Percentiles rank a stretch among this genome's conserved stretches.
These are phyloP conservation scores for Yamadazyma sp. DNA, from an alignment of 805 yeast genomes.

Conservation along the genomic window DNA sequence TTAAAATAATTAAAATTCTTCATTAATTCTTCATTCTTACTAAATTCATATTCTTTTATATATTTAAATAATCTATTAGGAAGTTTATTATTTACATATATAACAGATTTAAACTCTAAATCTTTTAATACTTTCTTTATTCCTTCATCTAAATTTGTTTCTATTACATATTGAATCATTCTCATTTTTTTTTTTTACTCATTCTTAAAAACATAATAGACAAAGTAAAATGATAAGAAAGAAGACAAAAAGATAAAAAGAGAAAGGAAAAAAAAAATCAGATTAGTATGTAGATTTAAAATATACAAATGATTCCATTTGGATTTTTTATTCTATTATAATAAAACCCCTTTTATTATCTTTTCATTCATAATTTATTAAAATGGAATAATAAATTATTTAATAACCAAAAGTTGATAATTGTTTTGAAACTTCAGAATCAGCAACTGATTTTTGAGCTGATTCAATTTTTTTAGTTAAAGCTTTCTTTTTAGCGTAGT, in stretches of 20 bases:
- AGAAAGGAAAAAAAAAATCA: not conserved
- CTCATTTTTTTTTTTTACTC: too few species aligned
- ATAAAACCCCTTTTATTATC: constrained; percentile 1
- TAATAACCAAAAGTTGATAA: constrained; percentile 98
- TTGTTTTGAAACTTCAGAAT: constrained; percentile 86
- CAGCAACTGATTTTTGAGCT: constrained; percentile 85
- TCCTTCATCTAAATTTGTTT: constrained; percentile 2
- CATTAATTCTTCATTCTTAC: constrained; percentile 7
- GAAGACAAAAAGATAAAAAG: not conserved
- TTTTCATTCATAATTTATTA: not conserved
- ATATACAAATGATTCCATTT: constrained; percentile 3
- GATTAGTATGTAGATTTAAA: constrained; percentile 2
- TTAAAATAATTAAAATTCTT: constrained; percentile 13
- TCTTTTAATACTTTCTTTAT: constrained; percentile 6
- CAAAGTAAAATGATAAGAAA: not conserved
- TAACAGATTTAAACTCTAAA: constrained; percentile 2
- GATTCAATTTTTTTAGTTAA: constrained; percentile 86
- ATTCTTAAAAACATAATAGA: not conserved
- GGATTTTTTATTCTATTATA: constrained; percentile 1
- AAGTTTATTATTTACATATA: constrained; percentile 13
- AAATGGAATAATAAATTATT: constrained; percentile 17
- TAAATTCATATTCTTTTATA: constrained; percentile 6
- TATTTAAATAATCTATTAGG: constrained; percentile 11
- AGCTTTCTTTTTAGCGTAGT: constrained; percentile 98
- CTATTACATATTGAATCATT: constrained; percentile 6